Conservation (phyloP, 2,329 filamentous ascomycete species). For the Aureobasidium sp. region DNA sequence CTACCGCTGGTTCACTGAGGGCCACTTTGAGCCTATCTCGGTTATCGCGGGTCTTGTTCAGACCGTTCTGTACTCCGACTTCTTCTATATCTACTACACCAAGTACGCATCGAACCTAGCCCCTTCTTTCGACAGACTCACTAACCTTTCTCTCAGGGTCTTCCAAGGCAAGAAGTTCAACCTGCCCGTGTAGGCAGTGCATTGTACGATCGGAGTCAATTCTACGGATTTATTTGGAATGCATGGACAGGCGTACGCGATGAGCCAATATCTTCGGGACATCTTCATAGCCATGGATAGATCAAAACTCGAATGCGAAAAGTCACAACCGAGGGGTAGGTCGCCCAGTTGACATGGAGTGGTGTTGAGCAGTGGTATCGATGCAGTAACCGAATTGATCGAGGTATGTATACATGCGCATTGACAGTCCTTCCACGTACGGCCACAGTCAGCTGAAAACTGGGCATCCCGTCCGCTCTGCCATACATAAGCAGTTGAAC, state of each 20-base stretch:
- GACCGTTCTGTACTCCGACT: slow-evolving; percentile 94
- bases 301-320: neutral
- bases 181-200: slow-evolving; percentile 39
- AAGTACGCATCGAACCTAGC: slow-evolving; percentile 53
- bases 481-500: slow-evolving; percentile 5
- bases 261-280: neutral
- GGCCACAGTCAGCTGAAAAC: slow-evolving; percentile 3
- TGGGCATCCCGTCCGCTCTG: slow-evolving; percentile 5
- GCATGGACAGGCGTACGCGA: slow-evolving; percentile 1
- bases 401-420: too few relatives aligned
- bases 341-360: neutral
- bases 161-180: slow-evolving; percentile 50
- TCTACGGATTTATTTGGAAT: neutral
- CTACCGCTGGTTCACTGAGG: slow-evolving; percentile 76
- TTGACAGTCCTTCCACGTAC: neutral
- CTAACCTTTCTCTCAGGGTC: slow-evolving; percentile 32
- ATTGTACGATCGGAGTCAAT: neutral
- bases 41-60: slow-evolving; percentile 85
- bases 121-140: slow-evolving; percentile 16
- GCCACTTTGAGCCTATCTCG: slow-evolving; percentile 78
- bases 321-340: neutral
- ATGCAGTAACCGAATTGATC: too few relatives aligned
- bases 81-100: slow-evolving; percentile 99
- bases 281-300: slow-evolving; percentile 6
- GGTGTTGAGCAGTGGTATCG: too few relatives aligned